Percentiles rank a stretch among this genome's conserved stretches.
Evolutionary conservation across 768 basidiomycete species (phyloP).

Genomic region (Tubosaeta sp.): DNA sequence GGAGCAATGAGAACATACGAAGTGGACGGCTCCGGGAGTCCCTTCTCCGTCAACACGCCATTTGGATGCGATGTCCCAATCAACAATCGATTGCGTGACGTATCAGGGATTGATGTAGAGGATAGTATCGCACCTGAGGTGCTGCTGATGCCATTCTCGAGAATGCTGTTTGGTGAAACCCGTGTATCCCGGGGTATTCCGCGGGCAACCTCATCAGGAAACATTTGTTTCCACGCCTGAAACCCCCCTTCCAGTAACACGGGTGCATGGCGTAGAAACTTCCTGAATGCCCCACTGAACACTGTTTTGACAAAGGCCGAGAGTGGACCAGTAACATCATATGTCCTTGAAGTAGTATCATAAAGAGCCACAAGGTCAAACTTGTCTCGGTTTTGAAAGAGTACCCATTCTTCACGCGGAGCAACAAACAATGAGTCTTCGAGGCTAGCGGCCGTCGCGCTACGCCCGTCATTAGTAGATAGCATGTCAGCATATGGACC

Average conservation of each 20-base stretch:
- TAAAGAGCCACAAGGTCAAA: slow-evolving; percentile 88
- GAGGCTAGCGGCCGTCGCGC: slow-evolving; percentile 60
- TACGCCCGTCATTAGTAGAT: slow-evolving; percentile 29
- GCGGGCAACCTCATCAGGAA: slow-evolving; percentile 40
- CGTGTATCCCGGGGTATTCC: slow-evolving; percentile 18
- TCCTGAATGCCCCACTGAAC: slow-evolving; percentile 67
- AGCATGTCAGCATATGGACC: slow-evolving; percentile 1
- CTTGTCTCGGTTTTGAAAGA: slow-evolving; percentile 83
- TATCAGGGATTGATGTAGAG: slow-evolving; percentile 14
- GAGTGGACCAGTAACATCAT: slow-evolving; percentile 51
- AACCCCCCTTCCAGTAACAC: slow-evolving; percentile 83
- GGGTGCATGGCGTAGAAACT: slow-evolving; percentile 68
- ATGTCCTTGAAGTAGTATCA: slow-evolving; percentile 58
- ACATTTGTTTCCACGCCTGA: slow-evolving; percentile 68
- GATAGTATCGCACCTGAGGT: slow-evolving; percentile 25
- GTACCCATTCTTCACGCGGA: slow-evolving; percentile 61
- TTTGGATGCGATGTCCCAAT: slow-evolving; percentile 10
- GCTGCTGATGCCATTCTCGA: slow-evolving; percentile 25
- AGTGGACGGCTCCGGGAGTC: slow-evolving; percentile 15
- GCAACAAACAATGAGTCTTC: slow-evolving; percentile 72
- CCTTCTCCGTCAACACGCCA: slow-evolving; percentile 16
- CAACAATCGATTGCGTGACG: slow-evolving; percentile 11
- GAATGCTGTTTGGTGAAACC: slow-evolving; percentile 14
- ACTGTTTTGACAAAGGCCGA: slow-evolving; percentile 63
- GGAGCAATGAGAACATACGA: slow-evolving; percentile 16